Evolutionary conservation across 208 protist species (phyloP), one percentile per base, ranked within the genome.

Genomic region (Trypanosoma melophagium): DNA sequence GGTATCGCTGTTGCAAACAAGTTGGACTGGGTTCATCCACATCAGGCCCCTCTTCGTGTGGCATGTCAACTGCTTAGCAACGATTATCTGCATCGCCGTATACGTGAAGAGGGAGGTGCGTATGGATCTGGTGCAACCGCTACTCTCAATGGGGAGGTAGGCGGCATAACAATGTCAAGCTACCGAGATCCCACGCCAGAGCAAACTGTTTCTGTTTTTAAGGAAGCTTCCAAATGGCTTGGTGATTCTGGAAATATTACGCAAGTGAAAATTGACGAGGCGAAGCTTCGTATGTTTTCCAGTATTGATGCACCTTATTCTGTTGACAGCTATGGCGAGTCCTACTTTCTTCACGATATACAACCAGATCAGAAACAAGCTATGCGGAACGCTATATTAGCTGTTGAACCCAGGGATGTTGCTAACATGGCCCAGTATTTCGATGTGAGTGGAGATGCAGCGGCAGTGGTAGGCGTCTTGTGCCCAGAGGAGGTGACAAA

Each of bases 41-140:
- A 90, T 40, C 84, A 92, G 69, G 83, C 87, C 10, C 70, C 82
- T n/a, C 69, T 92, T 51, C 89, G 87, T 25, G 86, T 95, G 14
- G 92, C 76, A 31, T 84, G 76, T 50, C 76, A 85, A 56, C 65
- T 95, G 52, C 81, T 95, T 16, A 66, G 68, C 49, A 94, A 94
- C 62, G 88, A 97, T 70, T 95, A 86, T 75, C 76, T 97, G 54
- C 93, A 97, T 74, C 85, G 85, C 59, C 81, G 83, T 5, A 85
- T 97, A 61, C 88, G 93, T 19, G 93, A 97, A 62, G 89, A 97
- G 68, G 93, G 93, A 24, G 93, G 93, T 17, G 93, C 93, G 41
- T 97, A 97, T 78, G 93, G 93, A 35, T 76, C 81, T 21, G 66
- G 74, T 56, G 78, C 79, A 24, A 41, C 69, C n/a, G 73, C 89